Evolutionary conservation across 257 asterid species (phyloP).

Genomic region (Fraxinus excelsior): DNA sequence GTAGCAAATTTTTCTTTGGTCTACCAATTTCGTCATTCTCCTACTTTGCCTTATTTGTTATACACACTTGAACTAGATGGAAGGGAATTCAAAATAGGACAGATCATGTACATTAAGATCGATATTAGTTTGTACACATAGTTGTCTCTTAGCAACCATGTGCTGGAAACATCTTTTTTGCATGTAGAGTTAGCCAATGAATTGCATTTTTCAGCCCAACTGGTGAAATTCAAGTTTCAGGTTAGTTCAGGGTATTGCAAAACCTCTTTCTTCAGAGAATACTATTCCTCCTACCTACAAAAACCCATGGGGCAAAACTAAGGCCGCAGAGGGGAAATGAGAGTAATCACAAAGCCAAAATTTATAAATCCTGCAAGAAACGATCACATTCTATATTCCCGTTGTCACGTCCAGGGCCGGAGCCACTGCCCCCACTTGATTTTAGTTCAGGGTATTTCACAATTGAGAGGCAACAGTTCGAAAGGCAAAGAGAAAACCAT

Average conservation of each 20-base stretch:
- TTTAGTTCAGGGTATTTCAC: not conserved
- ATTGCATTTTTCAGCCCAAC: not conserved
- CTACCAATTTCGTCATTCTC: not conserved
- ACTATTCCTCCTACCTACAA: not conserved
- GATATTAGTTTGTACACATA: too few relatives aligned
- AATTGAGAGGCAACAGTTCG: too few relatives aligned
- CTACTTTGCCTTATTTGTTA: not conserved
- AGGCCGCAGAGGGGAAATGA: not conserved
- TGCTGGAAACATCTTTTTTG: not conserved
- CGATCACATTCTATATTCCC: not conserved
- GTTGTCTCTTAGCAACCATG: too few relatives aligned
- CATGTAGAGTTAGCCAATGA: not conserved
- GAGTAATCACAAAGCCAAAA: not conserved
- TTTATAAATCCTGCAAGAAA: not conserved
- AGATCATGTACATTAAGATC: too few relatives aligned
- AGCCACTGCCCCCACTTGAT: not conserved
- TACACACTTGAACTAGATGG: not conserved
- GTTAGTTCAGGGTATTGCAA: not conserved
- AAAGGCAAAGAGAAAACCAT: not conserved
- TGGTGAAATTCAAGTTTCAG: not conserved
- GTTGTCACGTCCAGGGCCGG: too few relatives aligned
- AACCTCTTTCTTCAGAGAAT: not conserved
- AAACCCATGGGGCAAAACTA: not conserved
- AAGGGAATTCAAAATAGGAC: not conserved
- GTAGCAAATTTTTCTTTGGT: not conserved